Conservation (phyloP, 2,329 filamentous ascomycete genomes). For the Dothiorella sarmentorum region DNA sequence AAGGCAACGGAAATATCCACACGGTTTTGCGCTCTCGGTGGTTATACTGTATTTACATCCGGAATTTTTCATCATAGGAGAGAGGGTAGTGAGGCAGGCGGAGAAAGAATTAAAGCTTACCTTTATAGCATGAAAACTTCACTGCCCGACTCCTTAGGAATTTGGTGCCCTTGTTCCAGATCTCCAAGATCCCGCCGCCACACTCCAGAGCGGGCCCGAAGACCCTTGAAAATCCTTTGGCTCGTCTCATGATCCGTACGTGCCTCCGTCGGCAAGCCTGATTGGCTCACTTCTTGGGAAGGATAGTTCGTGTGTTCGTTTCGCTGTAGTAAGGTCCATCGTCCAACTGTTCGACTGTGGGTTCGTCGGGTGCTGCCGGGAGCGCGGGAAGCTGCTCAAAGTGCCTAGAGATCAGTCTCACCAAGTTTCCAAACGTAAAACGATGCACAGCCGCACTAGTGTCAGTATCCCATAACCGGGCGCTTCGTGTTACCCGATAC, state of each 20-base stretch:
- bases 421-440: neutral
- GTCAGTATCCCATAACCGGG: neutral
- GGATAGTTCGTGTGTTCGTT: too few relatives aligned
- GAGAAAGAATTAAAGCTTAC: conserved; percentile 9
- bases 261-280: too few relatives aligned
- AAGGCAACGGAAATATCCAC: conserved; percentile 99
- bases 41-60: conserved; percentile 88
- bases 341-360: neutral
- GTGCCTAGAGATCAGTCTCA: neutral
- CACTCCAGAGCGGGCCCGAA: too few relatives aligned
- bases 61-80: conserved; percentile 83
- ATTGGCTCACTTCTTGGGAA: too few relatives aligned
- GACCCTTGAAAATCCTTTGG: too few relatives aligned
- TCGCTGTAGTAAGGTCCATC: too few relatives aligned
- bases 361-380: neutral
- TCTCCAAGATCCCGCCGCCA: too few relatives aligned
- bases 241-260: too few relatives aligned
- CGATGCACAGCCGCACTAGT: neutral
- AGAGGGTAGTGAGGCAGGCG: neutral
- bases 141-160: conserved; percentile 1
- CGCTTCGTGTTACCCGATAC: neutral
- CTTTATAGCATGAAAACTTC: neutral
- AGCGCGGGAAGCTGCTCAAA: neutral
- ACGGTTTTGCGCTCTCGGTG: conserved; percentile 93
- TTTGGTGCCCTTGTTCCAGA: neutral